Conservation (phyloP, 2,329 filamentous ascomycete genomes). For the Trichoderma asperellum region DNA sequence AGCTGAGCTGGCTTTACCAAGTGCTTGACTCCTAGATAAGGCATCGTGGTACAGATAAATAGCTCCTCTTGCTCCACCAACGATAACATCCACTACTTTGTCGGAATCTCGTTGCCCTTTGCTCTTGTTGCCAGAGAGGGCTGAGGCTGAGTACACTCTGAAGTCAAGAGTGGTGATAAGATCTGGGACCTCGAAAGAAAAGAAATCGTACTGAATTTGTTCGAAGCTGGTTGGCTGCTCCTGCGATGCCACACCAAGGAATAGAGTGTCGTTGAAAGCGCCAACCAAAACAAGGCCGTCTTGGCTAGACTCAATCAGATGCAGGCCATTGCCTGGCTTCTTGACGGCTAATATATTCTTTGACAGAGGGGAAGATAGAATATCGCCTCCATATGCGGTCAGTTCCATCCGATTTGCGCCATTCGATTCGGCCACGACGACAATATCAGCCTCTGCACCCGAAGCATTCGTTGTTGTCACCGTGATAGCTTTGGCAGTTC, state of each 20-base stretch:
- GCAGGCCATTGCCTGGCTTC: slow-evolving; percentile 43
- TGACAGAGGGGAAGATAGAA: slow-evolving; percentile 37
- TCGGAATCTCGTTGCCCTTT: slow-evolving; percentile 38
- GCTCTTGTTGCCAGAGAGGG: slow-evolving; percentile 28
- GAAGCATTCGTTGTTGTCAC: slow-evolving; percentile 47
- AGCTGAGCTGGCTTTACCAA: slow-evolving; percentile 45
- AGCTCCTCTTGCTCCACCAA: slow-evolving; percentile 76
- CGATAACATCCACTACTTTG: slow-evolving; percentile 68
- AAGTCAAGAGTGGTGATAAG: slow-evolving; percentile 70
- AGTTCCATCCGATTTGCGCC: slow-evolving; percentile 45
- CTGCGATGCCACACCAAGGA: slow-evolving; percentile 40
- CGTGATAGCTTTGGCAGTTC: slow-evolving; percentile 52
- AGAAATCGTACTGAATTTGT: slow-evolving; percentile 56
- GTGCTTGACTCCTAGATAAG: slow-evolving; percentile 58
- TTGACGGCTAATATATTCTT: slow-evolving; percentile 45
- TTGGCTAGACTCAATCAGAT: slow-evolving; percentile 53
- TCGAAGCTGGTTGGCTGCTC: slow-evolving; percentile 34
- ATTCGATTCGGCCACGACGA: slow-evolving; percentile 53
- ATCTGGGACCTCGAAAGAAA: slow-evolving; percentile 63
- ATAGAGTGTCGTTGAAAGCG: slow-evolving; percentile 45
- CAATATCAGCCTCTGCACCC: slow-evolving; percentile 47
- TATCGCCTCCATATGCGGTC: slow-evolving; percentile 50
- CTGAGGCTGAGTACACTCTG: slow-evolving; percentile 44
- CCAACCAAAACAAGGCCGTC: slow-evolving; percentile 61
- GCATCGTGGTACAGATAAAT: slow-evolving; percentile 84